Conservation (phyloP, 495 filamentous ascomycete species). For the Neurospora sp. region DNA sequence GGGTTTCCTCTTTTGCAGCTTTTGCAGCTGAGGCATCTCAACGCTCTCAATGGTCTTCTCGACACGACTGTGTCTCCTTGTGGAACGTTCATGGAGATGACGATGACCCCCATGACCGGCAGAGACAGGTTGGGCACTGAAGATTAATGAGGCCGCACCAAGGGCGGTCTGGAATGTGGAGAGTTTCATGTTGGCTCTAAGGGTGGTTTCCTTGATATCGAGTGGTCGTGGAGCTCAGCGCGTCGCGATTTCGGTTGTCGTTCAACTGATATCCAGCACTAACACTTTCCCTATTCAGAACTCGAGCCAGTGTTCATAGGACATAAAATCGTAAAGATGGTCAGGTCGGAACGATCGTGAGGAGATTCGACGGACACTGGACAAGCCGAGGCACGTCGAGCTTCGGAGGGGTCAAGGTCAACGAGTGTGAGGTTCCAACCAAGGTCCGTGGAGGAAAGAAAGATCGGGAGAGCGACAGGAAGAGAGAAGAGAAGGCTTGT, state of each 20-base stretch:
- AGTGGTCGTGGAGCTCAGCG: not conserved
- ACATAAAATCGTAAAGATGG: not conserved
- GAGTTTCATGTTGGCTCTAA: constrained; percentile 32
- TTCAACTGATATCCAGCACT: not conserved
- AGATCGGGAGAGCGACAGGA: constrained; percentile 6
- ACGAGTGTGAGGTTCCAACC: constrained; percentile 2
- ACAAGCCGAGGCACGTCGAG: not conserved
- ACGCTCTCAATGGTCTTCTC: constrained; percentile 13
- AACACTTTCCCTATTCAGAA: not conserved
- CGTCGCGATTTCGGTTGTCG: not conserved
- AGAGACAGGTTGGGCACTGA: constrained; percentile 23
- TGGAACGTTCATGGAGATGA: constrained; percentile 23
- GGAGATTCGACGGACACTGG: not conserved
- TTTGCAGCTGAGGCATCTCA: constrained; percentile 17
- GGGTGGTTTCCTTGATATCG: not conserved
- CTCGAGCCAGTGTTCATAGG: not conserved
- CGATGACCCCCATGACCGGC: constrained; percentile 23
- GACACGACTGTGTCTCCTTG: constrained; percentile 21
- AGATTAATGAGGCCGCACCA: constrained; percentile 36
- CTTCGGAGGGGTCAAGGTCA: not conserved
- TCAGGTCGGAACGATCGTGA: not conserved
- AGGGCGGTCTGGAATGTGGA: constrained; percentile 37
- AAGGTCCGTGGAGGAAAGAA: not conserved
- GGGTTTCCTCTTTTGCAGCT: constrained; percentile 32
- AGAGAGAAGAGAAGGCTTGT: constrained; percentile 10